Base-by-base conservation (phyloP, 78 protist genomes). In the Salpingoeca rosetta region DNA sequence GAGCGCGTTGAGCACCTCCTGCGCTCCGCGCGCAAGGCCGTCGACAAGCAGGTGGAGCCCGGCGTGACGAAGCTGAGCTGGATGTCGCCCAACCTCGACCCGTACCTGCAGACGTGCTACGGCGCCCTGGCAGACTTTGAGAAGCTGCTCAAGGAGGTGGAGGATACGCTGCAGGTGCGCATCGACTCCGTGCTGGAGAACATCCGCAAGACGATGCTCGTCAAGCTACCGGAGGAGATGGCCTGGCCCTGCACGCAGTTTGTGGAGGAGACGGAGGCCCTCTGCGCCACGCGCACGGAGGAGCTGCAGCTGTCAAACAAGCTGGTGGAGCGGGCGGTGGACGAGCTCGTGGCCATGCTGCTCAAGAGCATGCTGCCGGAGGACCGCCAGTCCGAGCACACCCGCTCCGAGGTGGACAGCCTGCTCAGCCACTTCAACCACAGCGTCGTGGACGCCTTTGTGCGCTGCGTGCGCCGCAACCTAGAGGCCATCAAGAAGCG, bases 51-150 rank as follows among this genome's bases (percentile, higher is more conserved):
- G 25, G 44, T 94, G 2, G 84, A 80, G 27, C 95, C 94, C 2
- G 96, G 94, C 1, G 79, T 88, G 76, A 75, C 83, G 12, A 73
- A 38, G 41, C 88, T 94, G 24, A 91, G 93, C 28, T 94, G 96
- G 96, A 88, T 88, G 27, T 90, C 93, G 43, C 88, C 92, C 82
- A 92, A 89, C 85, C 88, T 92, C 26, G 96, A 93, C 72, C 39
- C 56, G 37, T 93, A 88, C 88, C 31, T 93, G 45, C 44, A 45
- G 84, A 28, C 83, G 25, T 83, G 91, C 76, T 86, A 83, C 85
- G 2, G 25, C 3, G 80, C 81, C 3, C 74, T 91, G 38, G 38
- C 0, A 43, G 39, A 76, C n/a, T 77, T 93, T 40, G 88, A 90
- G 22, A 87, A 76, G 12, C 77, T 90, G 25, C 78, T 84, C 37